phyloP scores from a whole-genome alignment of 306 rosid genomes.

The Cucurbita moschata region DNA sequence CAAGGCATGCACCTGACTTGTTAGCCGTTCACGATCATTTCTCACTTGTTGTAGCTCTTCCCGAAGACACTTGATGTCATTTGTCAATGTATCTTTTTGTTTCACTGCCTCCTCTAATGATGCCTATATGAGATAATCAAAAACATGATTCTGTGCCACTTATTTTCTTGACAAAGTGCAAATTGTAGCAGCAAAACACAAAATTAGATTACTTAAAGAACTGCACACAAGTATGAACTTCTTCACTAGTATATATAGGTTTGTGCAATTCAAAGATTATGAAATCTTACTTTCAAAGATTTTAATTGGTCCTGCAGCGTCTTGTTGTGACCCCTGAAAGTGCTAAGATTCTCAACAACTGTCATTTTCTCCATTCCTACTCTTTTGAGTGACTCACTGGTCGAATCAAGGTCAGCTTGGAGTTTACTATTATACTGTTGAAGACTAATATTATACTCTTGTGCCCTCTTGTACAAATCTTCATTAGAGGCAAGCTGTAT shows the following conservation, averaged over 20 bases:
- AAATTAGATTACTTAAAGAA: neutral
- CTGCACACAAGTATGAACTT: neutral
- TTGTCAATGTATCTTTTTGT: conserved; percentile 35
- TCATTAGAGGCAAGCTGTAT: conserved; percentile 64
- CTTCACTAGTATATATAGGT: neutral
- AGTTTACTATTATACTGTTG: conserved; percentile 76
- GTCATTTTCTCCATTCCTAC: conserved; percentile 74
- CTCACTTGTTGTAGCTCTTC: conserved; percentile 65
- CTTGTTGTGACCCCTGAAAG: conserved; percentile 57
- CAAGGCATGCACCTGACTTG: conserved; percentile 33
- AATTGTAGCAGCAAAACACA: neutral
- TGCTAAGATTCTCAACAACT: conserved; percentile 60
- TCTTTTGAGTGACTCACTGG: conserved; percentile 48
- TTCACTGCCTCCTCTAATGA: conserved; percentile 45
- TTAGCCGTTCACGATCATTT: conserved; percentile 66
- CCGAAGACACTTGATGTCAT: conserved; percentile 50
- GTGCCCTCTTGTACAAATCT: conserved; percentile 60
- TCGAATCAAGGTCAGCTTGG: conserved; percentile 53
- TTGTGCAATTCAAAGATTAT: neutral
- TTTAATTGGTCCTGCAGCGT: conserved; percentile 59
- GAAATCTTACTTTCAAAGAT: conserved; percentile 45
- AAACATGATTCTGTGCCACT: neutral
- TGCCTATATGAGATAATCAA: conserved; percentile 26
- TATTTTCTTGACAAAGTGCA: neutral
- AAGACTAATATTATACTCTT: conserved; percentile 77